These are phyloP conservation scores for Phylloporus sp. DNA, from an alignment of 1,284 basidiomycete genomes.

Conservation along the genomic window DNA sequence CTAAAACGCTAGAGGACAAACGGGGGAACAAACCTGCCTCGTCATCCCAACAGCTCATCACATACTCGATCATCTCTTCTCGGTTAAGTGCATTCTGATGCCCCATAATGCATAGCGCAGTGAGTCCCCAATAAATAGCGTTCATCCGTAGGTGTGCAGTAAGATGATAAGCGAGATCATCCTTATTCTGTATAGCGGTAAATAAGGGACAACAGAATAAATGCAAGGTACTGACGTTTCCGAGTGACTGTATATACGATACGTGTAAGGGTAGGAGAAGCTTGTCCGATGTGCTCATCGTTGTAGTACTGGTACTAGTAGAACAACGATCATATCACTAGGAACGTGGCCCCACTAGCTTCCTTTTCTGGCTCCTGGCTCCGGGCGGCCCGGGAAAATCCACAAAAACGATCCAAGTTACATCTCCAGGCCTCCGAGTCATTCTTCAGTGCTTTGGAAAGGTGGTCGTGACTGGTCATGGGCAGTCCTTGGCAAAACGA, in stretches of 20 bases:
- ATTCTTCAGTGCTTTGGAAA: too few relatives aligned
- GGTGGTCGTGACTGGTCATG: too few relatives aligned
- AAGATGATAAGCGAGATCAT: constrained; percentile 91
- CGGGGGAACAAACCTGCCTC: constrained; percentile 66
- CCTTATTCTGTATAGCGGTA: constrained; percentile 60
- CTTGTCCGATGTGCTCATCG: constrained; percentile 21
- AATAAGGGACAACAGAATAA: background rate
- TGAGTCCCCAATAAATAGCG: constrained; percentile 96
- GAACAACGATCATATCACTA: too few relatives aligned
- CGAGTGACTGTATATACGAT: constrained; percentile 59
- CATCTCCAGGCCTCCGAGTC: too few relatives aligned
- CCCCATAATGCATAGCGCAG: constrained; percentile 83
- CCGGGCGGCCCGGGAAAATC: too few relatives aligned
- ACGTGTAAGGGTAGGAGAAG: constrained; percentile 49
- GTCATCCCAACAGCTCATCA: constrained; percentile 94
- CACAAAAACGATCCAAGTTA: too few relatives aligned
- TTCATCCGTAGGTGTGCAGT: constrained; percentile 95
- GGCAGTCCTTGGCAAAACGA: too few relatives aligned
- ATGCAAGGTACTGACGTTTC: constrained; percentile 43
- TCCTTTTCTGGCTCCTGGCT: too few relatives aligned
- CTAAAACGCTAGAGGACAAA: background rate
- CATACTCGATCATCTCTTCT: constrained; percentile 87
- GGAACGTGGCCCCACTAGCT: too few relatives aligned
- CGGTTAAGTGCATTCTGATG: constrained; percentile 77
- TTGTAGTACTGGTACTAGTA: background rate